These are phyloP conservation scores for Debaryomyces sp. DNA, from an alignment of 1,139 yeast genomes.

Conservation along the genomic window DNA sequence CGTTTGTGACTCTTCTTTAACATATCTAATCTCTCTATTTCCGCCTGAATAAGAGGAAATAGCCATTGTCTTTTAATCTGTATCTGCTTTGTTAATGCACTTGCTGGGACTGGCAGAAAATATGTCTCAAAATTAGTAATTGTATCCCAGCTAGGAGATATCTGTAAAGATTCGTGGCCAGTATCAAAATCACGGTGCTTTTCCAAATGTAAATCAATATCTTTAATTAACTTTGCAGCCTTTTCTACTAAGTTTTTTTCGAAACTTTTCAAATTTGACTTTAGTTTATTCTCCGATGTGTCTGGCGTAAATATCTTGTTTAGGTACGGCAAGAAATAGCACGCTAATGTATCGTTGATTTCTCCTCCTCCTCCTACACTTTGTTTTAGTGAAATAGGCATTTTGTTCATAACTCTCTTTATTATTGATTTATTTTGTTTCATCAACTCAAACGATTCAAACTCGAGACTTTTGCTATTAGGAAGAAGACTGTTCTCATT, in stretches of 20 bases:
- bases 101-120: slow-evolving; percentile 19
- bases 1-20: slow-evolving; percentile 31
- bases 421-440: slow-evolving; percentile 32
- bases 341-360: slow-evolving; percentile 30
- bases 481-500: slow-evolving; percentile 33
- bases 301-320: slow-evolving; percentile 51
- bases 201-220: slow-evolving; percentile 34
- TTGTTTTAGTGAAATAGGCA: slow-evolving; percentile 31
- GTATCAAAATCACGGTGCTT: slow-evolving; percentile 38
- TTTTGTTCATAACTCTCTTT: slow-evolving; percentile 25
- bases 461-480: slow-evolving; percentile 45
- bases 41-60: slow-evolving; percentile 44
- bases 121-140: slow-evolving; percentile 30
- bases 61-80: slow-evolving; percentile 36
- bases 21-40: slow-evolving; percentile 38
- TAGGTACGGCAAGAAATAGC: slow-evolving; percentile 48
- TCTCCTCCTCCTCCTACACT: slow-evolving; percentile 29
- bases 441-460: slow-evolving; percentile 38
- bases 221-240: slow-evolving; percentile 29
- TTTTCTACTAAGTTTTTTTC: slow-evolving; percentile 33
- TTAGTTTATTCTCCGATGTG: slow-evolving; percentile 29
- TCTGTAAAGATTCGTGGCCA: slow-evolving; percentile 30
- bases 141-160: slow-evolving; percentile 41
- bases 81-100: slow-evolving; percentile 21
- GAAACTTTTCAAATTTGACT: slow-evolving; percentile 23